These are phyloP conservation scores for Uronychia binucleata DNA, from an alignment of 73 alveolate species.

Conservation along the genomic window DNA sequence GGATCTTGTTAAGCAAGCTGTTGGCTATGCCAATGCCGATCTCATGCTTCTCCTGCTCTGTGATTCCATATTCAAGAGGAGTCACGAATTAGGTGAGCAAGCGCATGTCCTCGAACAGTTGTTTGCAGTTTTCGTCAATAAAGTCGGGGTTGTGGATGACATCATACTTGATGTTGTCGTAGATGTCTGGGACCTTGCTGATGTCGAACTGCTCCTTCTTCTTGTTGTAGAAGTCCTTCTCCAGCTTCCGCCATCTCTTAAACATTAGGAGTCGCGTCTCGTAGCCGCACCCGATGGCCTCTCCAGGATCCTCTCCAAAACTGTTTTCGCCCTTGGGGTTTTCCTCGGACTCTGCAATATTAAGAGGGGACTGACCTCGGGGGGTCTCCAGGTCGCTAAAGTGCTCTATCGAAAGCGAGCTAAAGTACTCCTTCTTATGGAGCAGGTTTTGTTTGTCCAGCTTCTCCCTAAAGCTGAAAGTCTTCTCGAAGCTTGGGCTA, in stretches of 20 bases:
- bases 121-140: slow-evolving; percentile 63
- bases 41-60: slow-evolving; percentile 70
- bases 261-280: slow-evolving; percentile 78
- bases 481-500: slow-evolving; percentile 40
- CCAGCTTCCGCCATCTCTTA: slow-evolving; percentile 90
- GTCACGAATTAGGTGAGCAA: slow-evolving; percentile 77
- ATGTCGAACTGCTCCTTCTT: slow-evolving; percentile 78
- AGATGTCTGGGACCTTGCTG: slow-evolving; percentile 92
- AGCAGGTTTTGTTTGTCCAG: background rate
- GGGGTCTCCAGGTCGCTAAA: background rate
- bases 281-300: slow-evolving; percentile 38
- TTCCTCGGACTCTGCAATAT: background rate
- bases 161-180: slow-evolving; percentile 92
- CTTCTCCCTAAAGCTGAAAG: background rate
- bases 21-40: slow-evolving; percentile 75
- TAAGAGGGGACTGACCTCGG: too few species aligned
- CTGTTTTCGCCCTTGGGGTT: slow-evolving; percentile 16
- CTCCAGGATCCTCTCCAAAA: slow-evolving; percentile 19
- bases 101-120: slow-evolving; percentile 67
- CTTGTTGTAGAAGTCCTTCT: slow-evolving; percentile 75
- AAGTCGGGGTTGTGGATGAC: slow-evolving; percentile 79
- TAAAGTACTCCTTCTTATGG: background rate
- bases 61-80: slow-evolving; percentile 93
- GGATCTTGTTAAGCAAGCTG: slow-evolving; percentile 81
- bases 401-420: background rate